Evolutionary conservation across 2,329 filamentous ascomycete genomes (phyloP).

Genomic region (Paraconiothyrium brasiliense): DNA sequence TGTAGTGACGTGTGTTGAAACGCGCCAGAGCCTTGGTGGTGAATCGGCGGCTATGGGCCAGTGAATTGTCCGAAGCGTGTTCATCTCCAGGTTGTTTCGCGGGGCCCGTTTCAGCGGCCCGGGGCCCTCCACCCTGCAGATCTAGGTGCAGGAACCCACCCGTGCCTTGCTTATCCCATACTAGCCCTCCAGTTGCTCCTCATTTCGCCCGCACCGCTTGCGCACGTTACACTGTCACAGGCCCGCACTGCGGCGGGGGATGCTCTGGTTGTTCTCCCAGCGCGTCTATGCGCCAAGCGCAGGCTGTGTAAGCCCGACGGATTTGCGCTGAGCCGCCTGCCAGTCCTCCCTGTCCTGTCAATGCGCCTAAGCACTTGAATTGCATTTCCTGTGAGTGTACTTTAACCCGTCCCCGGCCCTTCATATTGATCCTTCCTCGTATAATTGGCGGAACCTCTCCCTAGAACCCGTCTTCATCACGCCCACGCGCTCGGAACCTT

Average conservation of each 20-base stretch:
- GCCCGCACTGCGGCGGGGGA: not conserved
- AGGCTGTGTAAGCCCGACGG: conserved; percentile 11
- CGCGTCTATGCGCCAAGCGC: conserved; percentile 12
- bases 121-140: conserved; percentile 8
- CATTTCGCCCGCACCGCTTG: conserved; percentile 1
- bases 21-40: conserved; percentile 3
- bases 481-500: conserved; percentile 11
- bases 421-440: conserved; percentile 8
- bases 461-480: conserved; percentile 15
- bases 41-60: conserved; percentile 3
- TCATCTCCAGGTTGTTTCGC: conserved; percentile 15
- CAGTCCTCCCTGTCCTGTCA: conserved; percentile 6
- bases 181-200: not conserved
- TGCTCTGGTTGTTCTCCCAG: not conserved
- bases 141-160: conserved; percentile 7
- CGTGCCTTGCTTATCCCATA: not conserved
- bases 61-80: not conserved
- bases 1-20: not conserved
- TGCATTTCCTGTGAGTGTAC: conserved; percentile 1
- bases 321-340: conserved; percentile 10
- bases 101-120: conserved; percentile 16
- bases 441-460: conserved; percentile 15
- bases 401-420: conserved; percentile 10
- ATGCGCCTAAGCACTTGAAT: conserved; percentile 9
- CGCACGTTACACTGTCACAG: not conserved